Base-by-base conservation (phyloP, 108 stramenopile genomes). In the Fragilaria radians region DNA sequence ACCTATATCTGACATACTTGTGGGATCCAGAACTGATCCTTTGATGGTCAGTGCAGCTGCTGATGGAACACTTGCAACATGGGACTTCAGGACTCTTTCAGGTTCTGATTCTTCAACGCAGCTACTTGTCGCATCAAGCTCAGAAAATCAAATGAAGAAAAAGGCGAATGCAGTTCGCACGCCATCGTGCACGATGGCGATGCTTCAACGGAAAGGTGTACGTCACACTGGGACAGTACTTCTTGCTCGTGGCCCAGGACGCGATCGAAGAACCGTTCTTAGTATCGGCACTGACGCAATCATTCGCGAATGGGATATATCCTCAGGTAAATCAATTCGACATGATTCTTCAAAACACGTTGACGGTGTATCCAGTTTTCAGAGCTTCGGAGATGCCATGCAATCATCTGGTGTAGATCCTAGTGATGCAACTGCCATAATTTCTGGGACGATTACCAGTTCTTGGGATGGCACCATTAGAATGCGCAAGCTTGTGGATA, bases 401-500 rank as follows among this genome's bases (percentile, higher is more conserved):
- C 47, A 32, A 49, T 61, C 48, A 65, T 46, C 54, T 25, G 68
- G 42, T 70, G 19, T 19, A 52, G 34, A 48, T 65, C 22, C n/a
- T 46, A 56, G 9, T 33, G 60, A 62, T 11, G 42, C 23, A 14
- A 42, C 29, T 22, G 48, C 62, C 25, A 22, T 21, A 21, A 54
- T 84, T 28, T 67, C 76, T 29, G 86, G 86, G 28, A 76, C 63
- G 24, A 69, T 91, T 28, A 79, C 78, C n/a, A 71, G 73, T 32
- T 87, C 88, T 3, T 87, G 85, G 85, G 88, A 93, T 74, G 91
- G 91, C n/a, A 89, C 88, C 2, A 71, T 93, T 53, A 61, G 82
- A 7, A 46, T 93, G 48, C 76, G 86, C 19, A 64, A 71, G 33
- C 55, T 83, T 28, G 62, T 72, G 42, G 45, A 68, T 24, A 52